phyloP scores from a whole-genome alignment of 192 early-diverging fungal species.

The Allomyces macrogynus region DNA sequence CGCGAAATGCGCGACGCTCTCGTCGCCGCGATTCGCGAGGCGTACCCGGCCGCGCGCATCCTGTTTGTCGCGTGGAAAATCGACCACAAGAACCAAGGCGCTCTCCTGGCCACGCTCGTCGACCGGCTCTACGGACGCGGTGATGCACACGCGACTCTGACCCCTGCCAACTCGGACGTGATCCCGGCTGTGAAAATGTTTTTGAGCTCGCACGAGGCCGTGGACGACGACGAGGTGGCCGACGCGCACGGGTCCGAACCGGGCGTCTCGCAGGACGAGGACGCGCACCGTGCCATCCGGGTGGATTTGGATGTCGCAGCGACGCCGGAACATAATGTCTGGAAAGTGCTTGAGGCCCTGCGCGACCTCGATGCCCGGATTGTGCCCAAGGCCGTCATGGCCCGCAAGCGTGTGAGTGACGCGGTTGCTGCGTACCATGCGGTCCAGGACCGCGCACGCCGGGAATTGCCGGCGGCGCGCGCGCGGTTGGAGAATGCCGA shows the following conservation, averaged over 20 bases:
- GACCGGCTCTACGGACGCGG: constrained; percentile 43
- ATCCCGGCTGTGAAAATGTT: background rate
- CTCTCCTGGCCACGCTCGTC: constrained; percentile 27
- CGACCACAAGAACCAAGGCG: constrained; percentile 16
- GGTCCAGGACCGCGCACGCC: too few species aligned
- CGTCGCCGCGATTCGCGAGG: constrained; percentile 19
- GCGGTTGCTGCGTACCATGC: too few species aligned
- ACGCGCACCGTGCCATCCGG: too few species aligned
- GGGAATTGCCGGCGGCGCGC: too few species aligned
- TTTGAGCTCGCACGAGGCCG: background rate
- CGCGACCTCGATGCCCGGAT: too few species aligned
- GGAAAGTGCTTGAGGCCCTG: too few species aligned
- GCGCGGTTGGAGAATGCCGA: too few species aligned
- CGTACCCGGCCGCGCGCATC: constrained; percentile 37
- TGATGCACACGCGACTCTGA: constrained; percentile 62
- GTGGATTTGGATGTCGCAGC: too few species aligned
- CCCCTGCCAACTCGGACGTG: constrained; percentile 35
- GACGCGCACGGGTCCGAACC: background rate
- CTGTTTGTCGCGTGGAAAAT: constrained; percentile 59
- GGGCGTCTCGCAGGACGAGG: too few species aligned
- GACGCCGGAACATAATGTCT: too few species aligned
- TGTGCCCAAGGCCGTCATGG: too few species aligned
- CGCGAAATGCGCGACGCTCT: constrained; percentile 26
- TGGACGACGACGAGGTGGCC: background rate
- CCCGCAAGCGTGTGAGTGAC: too few species aligned